Evolutionary conservation across 2,329 filamentous ascomycete genomes (phyloP).

Genomic region (Ophiocordyceps camponoti-floridani): DNA sequence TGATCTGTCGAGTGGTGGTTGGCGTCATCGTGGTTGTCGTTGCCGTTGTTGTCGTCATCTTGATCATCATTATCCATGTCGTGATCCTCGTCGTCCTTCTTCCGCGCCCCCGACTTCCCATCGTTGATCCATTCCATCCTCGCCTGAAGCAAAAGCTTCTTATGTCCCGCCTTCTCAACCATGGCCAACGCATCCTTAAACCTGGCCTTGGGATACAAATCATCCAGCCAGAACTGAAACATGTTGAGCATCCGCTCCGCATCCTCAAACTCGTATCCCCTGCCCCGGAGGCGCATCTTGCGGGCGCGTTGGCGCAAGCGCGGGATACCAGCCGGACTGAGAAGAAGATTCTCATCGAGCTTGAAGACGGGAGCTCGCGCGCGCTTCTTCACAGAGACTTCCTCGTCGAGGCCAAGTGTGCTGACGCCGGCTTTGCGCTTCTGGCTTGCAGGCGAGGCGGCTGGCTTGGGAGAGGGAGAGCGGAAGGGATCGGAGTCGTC

Average conservation of each 20-base stretch:
- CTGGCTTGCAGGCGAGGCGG: constrained; percentile 5
- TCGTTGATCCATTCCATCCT: constrained; percentile 76
- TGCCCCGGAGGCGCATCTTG: constrained; percentile 69
- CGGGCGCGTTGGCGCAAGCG: constrained; percentile 57
- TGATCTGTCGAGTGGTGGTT: neutral
- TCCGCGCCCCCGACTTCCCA: constrained; percentile 31
- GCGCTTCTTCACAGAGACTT: constrained; percentile 66
- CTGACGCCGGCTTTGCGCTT: constrained; percentile 44
- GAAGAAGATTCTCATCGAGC: constrained; percentile 65
- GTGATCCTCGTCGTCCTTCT: constrained; percentile 14
- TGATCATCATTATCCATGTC: neutral
- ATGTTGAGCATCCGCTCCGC: constrained; percentile 65
- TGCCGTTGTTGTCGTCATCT: constrained; percentile 4
- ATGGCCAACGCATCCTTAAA: constrained; percentile 80
- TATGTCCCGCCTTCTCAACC: constrained; percentile 86
- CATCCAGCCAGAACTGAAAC: constrained; percentile 94
- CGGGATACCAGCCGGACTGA: constrained; percentile 70
- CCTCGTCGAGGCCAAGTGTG: constrained; percentile 65
- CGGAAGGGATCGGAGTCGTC: constrained; percentile 31
- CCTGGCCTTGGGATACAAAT: constrained; percentile 84
- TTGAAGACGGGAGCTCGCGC: constrained; percentile 58
- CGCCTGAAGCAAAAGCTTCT: constrained; percentile 55
- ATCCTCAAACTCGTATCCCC: constrained; percentile 91
- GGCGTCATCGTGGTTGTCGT: neutral
- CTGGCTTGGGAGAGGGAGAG: constrained; percentile 18